Percentiles rank a stretch among this genome's conserved stretches.
These are phyloP conservation scores for Mesostigma viride DNA, from an alignment of 139 green algal genomes.

Conservation along the genomic window DNA sequence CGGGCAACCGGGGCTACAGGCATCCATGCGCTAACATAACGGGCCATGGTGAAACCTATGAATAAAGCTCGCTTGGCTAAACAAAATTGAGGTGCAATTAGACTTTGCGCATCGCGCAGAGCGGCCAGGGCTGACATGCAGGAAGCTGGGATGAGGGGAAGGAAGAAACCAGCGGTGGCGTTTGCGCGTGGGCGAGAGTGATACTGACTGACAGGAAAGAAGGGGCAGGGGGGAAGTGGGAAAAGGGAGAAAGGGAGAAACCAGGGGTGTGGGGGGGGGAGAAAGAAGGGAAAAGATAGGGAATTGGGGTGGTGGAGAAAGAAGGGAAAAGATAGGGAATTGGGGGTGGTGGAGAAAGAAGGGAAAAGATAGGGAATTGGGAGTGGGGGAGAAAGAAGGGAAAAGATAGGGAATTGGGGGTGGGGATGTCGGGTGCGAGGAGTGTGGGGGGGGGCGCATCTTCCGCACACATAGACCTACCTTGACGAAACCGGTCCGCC, in stretches of 20 bases:
- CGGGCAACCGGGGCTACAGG: no score
- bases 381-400: not conserved
- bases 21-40: no score
- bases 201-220: not conserved
- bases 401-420: not conserved
- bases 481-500: conserved; percentile 83
- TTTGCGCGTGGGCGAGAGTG: not conserved
- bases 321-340: not conserved
- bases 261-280: not conserved
- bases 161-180: not conserved
- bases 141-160: no score
- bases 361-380: not conserved
- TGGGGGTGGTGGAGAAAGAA: not conserved
- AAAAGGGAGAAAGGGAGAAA: not conserved
- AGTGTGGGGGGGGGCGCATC: not conserved
- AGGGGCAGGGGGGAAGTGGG: not conserved
- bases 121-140: no score
- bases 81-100: no score
- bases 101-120: no score
- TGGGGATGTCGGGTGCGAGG: no score
- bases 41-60: no score
- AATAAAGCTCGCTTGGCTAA: no score
- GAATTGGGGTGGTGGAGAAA: not conserved
- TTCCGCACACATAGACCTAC: not conserved
- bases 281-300: not conserved